Conservation (phyloP, 1,284 basidiomycete species). For the Retiboletus fuscus region DNA sequence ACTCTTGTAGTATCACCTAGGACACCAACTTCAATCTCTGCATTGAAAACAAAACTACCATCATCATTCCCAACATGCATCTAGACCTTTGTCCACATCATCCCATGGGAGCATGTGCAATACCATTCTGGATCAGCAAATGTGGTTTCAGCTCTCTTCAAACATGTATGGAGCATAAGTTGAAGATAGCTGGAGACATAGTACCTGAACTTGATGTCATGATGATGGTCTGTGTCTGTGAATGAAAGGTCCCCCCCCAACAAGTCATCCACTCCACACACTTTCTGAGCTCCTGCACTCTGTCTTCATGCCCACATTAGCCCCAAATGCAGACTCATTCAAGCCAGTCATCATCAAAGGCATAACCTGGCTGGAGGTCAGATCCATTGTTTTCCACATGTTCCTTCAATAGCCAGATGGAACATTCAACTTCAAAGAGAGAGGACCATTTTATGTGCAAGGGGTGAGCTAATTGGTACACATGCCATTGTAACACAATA, state of each 20-base stretch:
- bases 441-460: too few relatives aligned
- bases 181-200: neutral
- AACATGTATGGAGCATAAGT: neutral
- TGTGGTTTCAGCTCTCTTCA: neutral
- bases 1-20: too few relatives aligned
- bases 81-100: too few relatives aligned
- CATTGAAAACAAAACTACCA: neutral
- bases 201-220: neutral
- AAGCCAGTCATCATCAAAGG: neutral
- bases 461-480: too few relatives aligned
- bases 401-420: neutral
- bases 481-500: too few relatives aligned
- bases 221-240: neutral
- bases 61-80: neutral
- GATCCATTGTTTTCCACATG: neutral
- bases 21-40: neutral
- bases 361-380: neutral
- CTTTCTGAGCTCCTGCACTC: neutral
- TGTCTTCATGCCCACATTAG: neutral
- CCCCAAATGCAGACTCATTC: neutral
- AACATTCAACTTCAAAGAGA: too few relatives aligned
- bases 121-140: neutral
- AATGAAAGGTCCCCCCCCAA: neutral
- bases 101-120: too few relatives aligned
- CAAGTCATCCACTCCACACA: neutral